A percentile compares a stretch with the other conserved stretches of the same genome.
These are phyloP conservation scores for Colletotrichum falcatum DNA, from an alignment of 2,329 filamentous ascomycete genomes.

Conservation along the genomic window DNA sequence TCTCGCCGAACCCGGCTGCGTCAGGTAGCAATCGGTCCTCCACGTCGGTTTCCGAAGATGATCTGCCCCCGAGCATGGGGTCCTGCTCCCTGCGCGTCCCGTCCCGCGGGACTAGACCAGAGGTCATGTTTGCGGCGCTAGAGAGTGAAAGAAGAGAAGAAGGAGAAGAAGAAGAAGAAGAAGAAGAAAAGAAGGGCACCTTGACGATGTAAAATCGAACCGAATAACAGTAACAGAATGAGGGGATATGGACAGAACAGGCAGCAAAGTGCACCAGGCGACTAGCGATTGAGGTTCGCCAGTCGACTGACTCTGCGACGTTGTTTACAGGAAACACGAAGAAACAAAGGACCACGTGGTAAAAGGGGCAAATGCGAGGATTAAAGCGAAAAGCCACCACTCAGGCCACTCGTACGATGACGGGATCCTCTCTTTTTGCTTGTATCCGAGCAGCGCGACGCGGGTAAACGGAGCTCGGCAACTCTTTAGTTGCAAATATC, in stretches of 20 bases:
- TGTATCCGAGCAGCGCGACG: constrained; percentile 20
- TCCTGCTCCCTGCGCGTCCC: constrained; percentile 34
- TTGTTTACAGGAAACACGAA: constrained; percentile 20
- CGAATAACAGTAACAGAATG: not conserved
- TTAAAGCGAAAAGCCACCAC: constrained; percentile 15
- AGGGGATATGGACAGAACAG: constrained; percentile 13
- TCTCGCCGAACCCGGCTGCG: constrained; percentile 23
- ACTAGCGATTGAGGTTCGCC: constrained; percentile 18
- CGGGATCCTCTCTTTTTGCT: constrained; percentile 28
- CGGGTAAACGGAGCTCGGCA: no score
- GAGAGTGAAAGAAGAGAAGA: not conserved
- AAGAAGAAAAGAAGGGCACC: not conserved
- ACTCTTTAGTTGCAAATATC: constrained; percentile 3
- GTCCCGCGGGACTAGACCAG: constrained; percentile 38
- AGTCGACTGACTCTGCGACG: constrained; percentile 24
- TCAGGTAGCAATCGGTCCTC: constrained; percentile 30
- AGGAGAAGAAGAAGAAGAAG: not conserved
- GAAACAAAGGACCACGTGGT: constrained; percentile 22
- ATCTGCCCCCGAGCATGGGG: constrained; percentile 34
- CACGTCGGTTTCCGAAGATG: constrained; percentile 31
- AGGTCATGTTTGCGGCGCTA: constrained; percentile 20
- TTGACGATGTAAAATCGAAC: constrained; percentile 20
- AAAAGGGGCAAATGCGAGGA: constrained; percentile 29
- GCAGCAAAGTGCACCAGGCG: constrained; percentile 14
- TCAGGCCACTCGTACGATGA: constrained; percentile 20